Conservation (phyloP, 2,329 filamentous ascomycete genomes). For the Fusarium sterilihyphosum region DNA sequence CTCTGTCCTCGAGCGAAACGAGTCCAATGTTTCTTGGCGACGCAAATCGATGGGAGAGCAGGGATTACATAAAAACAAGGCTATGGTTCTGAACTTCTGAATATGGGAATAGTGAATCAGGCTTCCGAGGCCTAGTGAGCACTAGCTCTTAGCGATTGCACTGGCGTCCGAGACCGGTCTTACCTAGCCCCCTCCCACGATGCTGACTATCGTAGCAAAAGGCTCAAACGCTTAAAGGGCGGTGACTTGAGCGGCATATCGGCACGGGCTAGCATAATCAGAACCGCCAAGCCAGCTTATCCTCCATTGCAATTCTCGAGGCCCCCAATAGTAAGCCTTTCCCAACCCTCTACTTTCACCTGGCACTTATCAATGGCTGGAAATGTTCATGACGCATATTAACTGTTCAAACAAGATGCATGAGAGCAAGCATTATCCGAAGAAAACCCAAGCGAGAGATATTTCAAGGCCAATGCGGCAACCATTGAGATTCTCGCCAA, state of each 20-base stretch:
- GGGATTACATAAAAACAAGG: fast-evolving
- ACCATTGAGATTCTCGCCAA: background rate
- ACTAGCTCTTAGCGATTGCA: background rate
- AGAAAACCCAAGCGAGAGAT: fast-evolving
- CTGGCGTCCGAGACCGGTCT: background rate
- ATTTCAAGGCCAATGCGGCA: background rate
- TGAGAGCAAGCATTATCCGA: fast-evolving
- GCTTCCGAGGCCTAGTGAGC: background rate
- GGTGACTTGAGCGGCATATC: background rate
- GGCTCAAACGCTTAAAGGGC: fast-evolving
- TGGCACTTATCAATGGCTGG: fast-evolving
- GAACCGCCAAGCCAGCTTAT: too few species aligned
- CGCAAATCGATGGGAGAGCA: fast-evolving
- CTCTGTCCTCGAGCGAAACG: fast-evolving
- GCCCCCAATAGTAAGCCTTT: background rate
- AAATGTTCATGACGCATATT: background rate
- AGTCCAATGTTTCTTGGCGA: fast-evolving
- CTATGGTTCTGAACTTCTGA: fast-evolving
- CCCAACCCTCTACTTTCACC: fast-evolving
- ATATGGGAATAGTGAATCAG: fast-evolving
- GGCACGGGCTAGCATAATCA: fast-evolving
- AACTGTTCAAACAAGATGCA: fast-evolving
- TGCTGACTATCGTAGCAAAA: background rate
- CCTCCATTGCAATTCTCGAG: fast-evolving
- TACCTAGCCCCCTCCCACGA: background rate